phyloP scores from a whole-genome alignment of 2,329 filamentous ascomycete genomes.

The Drechslerella dactyloides region DNA sequence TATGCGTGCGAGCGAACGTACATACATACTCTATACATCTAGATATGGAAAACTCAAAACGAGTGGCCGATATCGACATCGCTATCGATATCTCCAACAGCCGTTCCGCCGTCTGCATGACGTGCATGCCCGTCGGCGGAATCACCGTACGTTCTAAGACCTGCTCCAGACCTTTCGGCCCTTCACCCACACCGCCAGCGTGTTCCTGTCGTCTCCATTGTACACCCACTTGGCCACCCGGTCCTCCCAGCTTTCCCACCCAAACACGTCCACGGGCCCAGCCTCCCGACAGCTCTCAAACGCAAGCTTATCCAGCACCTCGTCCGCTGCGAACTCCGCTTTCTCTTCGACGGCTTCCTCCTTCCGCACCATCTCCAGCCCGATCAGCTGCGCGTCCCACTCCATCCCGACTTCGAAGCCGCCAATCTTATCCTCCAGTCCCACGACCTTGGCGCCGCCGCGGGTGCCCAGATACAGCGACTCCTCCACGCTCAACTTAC shows the following conservation, averaged over 20 bases:
- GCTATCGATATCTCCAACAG: too few relatives aligned
- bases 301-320: slow-evolving; percentile 57
- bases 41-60: too few relatives aligned
- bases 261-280: slow-evolving; percentile 84
- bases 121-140: too few relatives aligned
- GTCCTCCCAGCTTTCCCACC: slow-evolving; percentile 87
- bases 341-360: slow-evolving; percentile 42
- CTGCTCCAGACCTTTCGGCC: slow-evolving; percentile 70
- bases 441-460: slow-evolving; percentile 84
- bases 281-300: slow-evolving; percentile 57
- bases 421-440: slow-evolving; percentile 74
- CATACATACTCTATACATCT: too few relatives aligned
- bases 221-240: slow-evolving; percentile 92
- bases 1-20: too few relatives aligned
- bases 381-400: slow-evolving; percentile 87
- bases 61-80: too few relatives aligned
- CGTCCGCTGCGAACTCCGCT: slow-evolving; percentile 56
- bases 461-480: slow-evolving; percentile 82
- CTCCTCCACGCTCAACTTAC: slow-evolving; percentile 82
- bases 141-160: too few relatives aligned
- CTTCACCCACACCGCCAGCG: slow-evolving; percentile 84
- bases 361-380: slow-evolving; percentile 63
- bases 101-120: too few relatives aligned
- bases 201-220: slow-evolving; percentile 90
- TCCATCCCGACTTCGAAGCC: slow-evolving; percentile 84